Conservation (phyloP, 2,329 filamentous ascomycete genomes). For the Hypoxylon sp. region DNA sequence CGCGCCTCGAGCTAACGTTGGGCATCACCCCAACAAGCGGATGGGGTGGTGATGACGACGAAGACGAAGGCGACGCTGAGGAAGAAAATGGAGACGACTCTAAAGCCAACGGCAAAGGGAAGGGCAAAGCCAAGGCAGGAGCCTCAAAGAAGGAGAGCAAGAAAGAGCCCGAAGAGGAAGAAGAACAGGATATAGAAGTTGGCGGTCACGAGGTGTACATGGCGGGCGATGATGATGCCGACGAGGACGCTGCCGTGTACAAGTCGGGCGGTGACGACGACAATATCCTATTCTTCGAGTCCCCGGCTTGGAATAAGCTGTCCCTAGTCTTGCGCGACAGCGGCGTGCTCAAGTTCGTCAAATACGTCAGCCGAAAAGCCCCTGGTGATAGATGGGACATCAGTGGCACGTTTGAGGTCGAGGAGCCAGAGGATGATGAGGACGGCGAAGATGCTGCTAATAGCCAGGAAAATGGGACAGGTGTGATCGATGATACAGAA, state of each 20-base stretch:
- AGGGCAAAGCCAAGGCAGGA: slow-evolving; percentile 52
- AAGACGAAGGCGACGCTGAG: slow-evolving; percentile 62
- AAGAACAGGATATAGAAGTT: slow-evolving; percentile 65
- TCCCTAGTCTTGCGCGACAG: slow-evolving; percentile 90
- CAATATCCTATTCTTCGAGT: slow-evolving; percentile 75
- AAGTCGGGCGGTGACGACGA: slow-evolving; percentile 82
- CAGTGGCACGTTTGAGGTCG: slow-evolving; percentile 81
- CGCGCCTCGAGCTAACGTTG: slow-evolving; percentile 88
- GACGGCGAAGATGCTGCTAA: slow-evolving; percentile 55
- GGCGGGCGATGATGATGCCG: slow-evolving; percentile 83
- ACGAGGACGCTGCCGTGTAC: slow-evolving; percentile 89
- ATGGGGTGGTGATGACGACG: slow-evolving; percentile 79
- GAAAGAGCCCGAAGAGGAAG: slow-evolving; percentile 50
- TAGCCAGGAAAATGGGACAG: slow-evolving; percentile 46
- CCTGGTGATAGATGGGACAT: slow-evolving; percentile 95
- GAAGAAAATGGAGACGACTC: slow-evolving; percentile 55
- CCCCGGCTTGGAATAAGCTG: slow-evolving; percentile 87
- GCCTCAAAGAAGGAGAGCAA: slow-evolving; percentile 51
- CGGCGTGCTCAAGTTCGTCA: slow-evolving; percentile 92
- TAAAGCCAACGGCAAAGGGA: slow-evolving; percentile 55
- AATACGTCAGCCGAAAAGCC: slow-evolving; percentile 89
- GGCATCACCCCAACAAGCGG: slow-evolving; percentile 87
- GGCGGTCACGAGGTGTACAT: slow-evolving; percentile 93
- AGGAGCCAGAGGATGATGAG: slow-evolving; percentile 62
- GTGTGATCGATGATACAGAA: slow-evolving; percentile 62